A percentile compares a stretch with the other conserved stretches of the same genome.
Evolutionary conservation across 768 basidiomycete genomes (phyloP).

Genomic region (Russula ochroleuca): DNA sequence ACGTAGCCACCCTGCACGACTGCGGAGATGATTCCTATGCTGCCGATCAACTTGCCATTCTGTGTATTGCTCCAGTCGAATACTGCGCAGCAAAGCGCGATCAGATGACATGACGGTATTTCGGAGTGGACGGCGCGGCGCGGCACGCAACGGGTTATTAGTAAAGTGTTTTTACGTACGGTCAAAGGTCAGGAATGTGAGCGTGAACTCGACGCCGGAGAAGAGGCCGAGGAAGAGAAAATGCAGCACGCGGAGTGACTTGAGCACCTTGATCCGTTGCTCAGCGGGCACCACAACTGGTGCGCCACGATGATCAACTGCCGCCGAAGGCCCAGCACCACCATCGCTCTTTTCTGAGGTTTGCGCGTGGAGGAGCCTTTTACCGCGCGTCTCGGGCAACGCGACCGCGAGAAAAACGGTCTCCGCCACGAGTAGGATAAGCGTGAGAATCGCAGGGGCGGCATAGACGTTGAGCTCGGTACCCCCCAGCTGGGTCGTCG

Average conservation of each 20-base stretch:
- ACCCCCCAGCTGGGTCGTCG: constrained; percentile 42
- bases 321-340: constrained; percentile 19
- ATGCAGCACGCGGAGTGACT: constrained; percentile 62
- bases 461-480: constrained; percentile 84
- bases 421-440: constrained; percentile 73
- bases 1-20: constrained; percentile 93
- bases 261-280: constrained; percentile 55
- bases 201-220: constrained; percentile 93
- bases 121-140: too few relatives aligned
- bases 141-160: too few relatives aligned
- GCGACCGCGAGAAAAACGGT: constrained; percentile 69
- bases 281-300: constrained; percentile 36
- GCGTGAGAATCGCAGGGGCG: constrained; percentile 78
- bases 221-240: constrained; percentile 86
- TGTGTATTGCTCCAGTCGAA: constrained; percentile 87
- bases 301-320: not conserved
- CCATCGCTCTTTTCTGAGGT: constrained; percentile 19
- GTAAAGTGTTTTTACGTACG: constrained; percentile 45
- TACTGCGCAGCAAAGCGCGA: constrained; percentile 41
- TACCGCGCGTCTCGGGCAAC: constrained; percentile 82
- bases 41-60: constrained; percentile 78
- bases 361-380: constrained; percentile 7
- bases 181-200: constrained; percentile 92
- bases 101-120: not conserved
- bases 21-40: constrained; percentile 88